Evolutionary conservation across 192 early-diverging fungal genomes (phyloP).

Genomic region (Coemansia sp.): DNA sequence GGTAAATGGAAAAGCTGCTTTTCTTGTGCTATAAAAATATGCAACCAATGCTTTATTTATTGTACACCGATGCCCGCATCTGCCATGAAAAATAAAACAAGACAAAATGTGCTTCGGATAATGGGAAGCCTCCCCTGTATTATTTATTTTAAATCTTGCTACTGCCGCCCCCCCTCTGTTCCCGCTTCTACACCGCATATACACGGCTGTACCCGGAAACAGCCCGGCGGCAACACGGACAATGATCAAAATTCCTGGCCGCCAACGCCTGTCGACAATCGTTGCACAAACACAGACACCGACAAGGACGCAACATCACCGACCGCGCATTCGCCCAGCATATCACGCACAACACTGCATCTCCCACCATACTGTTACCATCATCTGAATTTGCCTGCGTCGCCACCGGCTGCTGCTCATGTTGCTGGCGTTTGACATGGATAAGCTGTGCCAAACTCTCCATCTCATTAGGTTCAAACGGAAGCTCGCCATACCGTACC

Average conservation of each 20-base stretch:
- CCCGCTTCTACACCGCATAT: slow-evolving; percentile 41
- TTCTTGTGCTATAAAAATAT: no score
- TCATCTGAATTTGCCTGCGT: neutral
- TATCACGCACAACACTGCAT: slow-evolving; percentile 31
- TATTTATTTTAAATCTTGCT: no score
- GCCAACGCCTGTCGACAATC: slow-evolving; percentile 46
- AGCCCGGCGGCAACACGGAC: slow-evolving; percentile 46
- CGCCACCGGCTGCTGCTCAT: neutral
- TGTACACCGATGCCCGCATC: no score
- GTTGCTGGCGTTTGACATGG: slow-evolving; percentile 27
- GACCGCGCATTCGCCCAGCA: slow-evolving; percentile 44
- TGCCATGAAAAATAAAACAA: no score
- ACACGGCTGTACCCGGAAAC: slow-evolving; percentile 51
- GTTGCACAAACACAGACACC: slow-evolving; percentile 53
- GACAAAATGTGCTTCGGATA: neutral
- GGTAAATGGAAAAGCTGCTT: neutral
- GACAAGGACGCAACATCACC: slow-evolving; percentile 52
- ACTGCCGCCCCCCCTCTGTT: no score
- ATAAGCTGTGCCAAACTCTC: slow-evolving; percentile 45
- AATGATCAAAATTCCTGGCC: slow-evolving; percentile 48
- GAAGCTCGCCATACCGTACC: slow-evolving; percentile 34
- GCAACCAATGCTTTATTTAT: no score
- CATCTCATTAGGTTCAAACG: slow-evolving; percentile 28
- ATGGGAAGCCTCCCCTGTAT: neutral
- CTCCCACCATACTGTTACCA: neutral